Evolutionary conservation across 1,139 yeast genomes (phyloP), one percentile per base, ranked within the genome.

Genomic region (Pichia sp.): DNA sequence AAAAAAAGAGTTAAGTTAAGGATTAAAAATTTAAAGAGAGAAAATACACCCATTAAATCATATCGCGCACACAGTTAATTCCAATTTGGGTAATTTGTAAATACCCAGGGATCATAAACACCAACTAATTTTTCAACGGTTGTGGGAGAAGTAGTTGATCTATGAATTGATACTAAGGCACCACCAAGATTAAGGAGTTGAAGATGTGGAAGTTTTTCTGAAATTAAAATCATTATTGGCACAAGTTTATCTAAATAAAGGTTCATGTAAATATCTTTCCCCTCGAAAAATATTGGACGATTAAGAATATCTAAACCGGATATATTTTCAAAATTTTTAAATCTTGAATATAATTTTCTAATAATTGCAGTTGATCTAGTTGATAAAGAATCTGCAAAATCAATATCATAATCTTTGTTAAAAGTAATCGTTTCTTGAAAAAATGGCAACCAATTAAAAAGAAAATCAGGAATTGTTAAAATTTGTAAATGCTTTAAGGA

Each of bases 401-500:
- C 25, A 20, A 29, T 27, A 39, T 39, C 37, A 33, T 37, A 42
- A 3, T 36, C 36, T 29, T 20, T 10, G 34, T 38, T 41, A 11
- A 41, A 33, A 4, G 43, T 6, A 5, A 23, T 4, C 3, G 50
- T 50, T 8, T 38, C 38, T 4, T 26, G 33, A 7, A 57, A 37
- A 38, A 59, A 61, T 7, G 61, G 58, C 40, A 58, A 53, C 64
- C 64, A 61, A 32, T 59, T 61, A 43, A 54, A 60, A 30, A 61
- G 49, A 31, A 51, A 61, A 43, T 61, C 65, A 2, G 65, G 62
- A 8, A 61, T 51, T 5, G 56, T 38, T 30, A 61, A 48, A 9
- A 52, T 51, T 35, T 50, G 45, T 24, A 57, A 46, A 12, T 37
- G 34, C 11, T 43, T 36, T 16, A 57, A 45, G 2, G 35, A 40